Evolutionary conservation across 2,329 filamentous ascomycete species (phyloP), one percentile per base, ranked within the genome.

Genomic region (Xylariaceae sp.): DNA sequence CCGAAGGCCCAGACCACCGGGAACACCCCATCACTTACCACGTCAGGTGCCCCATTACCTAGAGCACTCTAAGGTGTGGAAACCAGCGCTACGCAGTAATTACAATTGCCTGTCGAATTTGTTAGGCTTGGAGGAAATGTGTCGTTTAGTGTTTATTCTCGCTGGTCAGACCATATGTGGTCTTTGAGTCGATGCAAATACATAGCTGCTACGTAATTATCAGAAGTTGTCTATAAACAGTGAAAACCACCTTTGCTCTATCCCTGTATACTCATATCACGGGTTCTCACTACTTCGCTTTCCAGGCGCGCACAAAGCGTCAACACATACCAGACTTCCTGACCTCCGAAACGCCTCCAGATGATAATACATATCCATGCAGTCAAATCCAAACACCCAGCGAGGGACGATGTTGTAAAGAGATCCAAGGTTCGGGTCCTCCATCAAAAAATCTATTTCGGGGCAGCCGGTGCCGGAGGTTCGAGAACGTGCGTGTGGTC

Each of bases 401-500:
- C 7, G 27, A 8, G 27, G 20, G 2, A 29, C 21, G 11, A 11
- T 21, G 21, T 21, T 21, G 18, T 18, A 8, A 18, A 33, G 8
- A 3, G 27, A 20, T 24, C n/a, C 27, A 2, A 23, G 11, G 35
- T 20, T 27, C 42, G 27, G 21, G 3, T 13, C 9, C 8, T n/a
- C 26, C 11, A 29, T 20, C 3, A 26, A 29, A 4, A 35, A 8
- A 9, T 15, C 55, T 70, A 69, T 54, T 70, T 69, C 16, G 57
- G 3, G 1, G 73, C 67, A 56, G 75, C 72, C 21, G 77, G 71
- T 35, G 78, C 72, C 11, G 86, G 84, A 13, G 91, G 90, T 70
- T 96, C 92, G 30, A 97, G 79, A 10, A 92, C 86, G 69, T 99
- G 94, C 1, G 82, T 85, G 71, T 99, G 94, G 44, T 89, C 88